These are phyloP conservation scores for Suhomyces panamericanus DNA, from an alignment of 1,139 yeast genomes.

Conservation along the genomic window DNA sequence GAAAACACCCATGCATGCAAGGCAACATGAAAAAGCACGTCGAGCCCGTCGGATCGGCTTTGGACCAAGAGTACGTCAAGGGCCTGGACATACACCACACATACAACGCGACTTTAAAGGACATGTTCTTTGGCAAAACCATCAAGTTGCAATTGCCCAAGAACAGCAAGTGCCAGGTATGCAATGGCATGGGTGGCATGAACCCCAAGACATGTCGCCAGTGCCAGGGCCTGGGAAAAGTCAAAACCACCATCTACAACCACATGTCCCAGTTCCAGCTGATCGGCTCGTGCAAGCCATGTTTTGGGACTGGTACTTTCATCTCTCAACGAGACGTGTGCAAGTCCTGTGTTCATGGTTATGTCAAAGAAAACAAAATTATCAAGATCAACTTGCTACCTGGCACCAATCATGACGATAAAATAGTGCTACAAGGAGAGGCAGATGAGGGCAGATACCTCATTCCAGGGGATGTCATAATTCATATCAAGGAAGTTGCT, in stretches of 20 bases:
- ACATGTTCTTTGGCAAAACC: slow-evolving; percentile 49
- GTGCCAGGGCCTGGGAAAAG: slow-evolving; percentile 43
- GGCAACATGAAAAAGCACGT: slow-evolving; percentile 15
- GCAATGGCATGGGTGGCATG: slow-evolving; percentile 48
- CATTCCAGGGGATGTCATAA: slow-evolving; percentile 66
- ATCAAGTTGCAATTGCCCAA: slow-evolving; percentile 47
- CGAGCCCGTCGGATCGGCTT: slow-evolving; percentile 16
- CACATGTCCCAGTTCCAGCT: slow-evolving; percentile 38
- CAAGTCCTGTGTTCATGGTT: slow-evolving; percentile 37
- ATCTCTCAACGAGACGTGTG: slow-evolving; percentile 37
- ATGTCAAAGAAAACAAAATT: slow-evolving; percentile 47
- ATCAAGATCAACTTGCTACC: slow-evolving; percentile 52
- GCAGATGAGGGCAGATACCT: slow-evolving; percentile 64
- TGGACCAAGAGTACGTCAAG: slow-evolving; percentile 19
- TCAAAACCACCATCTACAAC: slow-evolving; percentile 33
- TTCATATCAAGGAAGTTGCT: slow-evolving; percentile 36
- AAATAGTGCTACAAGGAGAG: slow-evolving; percentile 53
- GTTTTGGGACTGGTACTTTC: slow-evolving; percentile 39
- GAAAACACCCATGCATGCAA: background rate
- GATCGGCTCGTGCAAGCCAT: slow-evolving; percentile 34
- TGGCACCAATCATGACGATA: slow-evolving; percentile 54
- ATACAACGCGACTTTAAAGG: slow-evolving; percentile 44
- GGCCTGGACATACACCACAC: slow-evolving; percentile 51
- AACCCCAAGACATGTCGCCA: slow-evolving; percentile 34
- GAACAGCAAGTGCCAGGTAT: slow-evolving; percentile 39